Base-by-base conservation (phyloP, 2,329 filamentous ascomycete genomes). In the Xenoacremonium recifei region DNA sequence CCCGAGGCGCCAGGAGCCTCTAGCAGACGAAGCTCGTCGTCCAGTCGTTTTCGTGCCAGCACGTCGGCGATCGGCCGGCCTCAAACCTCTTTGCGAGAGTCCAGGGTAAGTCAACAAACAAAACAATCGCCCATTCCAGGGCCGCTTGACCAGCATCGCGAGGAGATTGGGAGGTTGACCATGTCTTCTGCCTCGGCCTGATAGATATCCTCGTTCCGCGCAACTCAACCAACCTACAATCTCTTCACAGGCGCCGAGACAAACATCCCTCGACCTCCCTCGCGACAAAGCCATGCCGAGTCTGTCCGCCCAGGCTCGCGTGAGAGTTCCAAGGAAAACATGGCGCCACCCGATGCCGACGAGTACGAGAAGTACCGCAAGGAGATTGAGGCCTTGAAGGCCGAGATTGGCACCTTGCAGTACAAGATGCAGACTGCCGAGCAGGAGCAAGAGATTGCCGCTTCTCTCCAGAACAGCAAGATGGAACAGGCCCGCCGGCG, bases 351-450 rank as follows among this genome's bases (percentile, higher is more conserved):
- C 1, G 79, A 81, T 44, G 72, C 73, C n/a, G 75, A 80, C 44
- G 72, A 76, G 41, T 79, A 80, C 57, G 79, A 82, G 57, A 73
- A 70, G 34, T 79, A 77, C 58, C 71, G 73, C 36, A 74, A 69
- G 41, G 70, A 71, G 25, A 79, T 77, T 45, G 91, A 97, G 58
- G 85, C 91, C 50, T 75, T 97, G 19, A 91, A 92, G 59, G 89
- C 92, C 2, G 89, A 96, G 65, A 74, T 97, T 31, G 93, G 91
- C 48, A 88, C 89, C 0, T 72, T 96, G 37, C 85, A 84, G 48
- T 99, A 96, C 68, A 89, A 92, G 44, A 76, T 96, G 51, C 87
- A 90, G 57, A 92, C 87, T 15, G 72, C 88, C 39, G 91, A 92
- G 57, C 89, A 96, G 54, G 92, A 97, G 59, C 85, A 87, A 54